Conservation (phyloP, 1,139 yeast genomes). For the Candida dubliniensis region DNA sequence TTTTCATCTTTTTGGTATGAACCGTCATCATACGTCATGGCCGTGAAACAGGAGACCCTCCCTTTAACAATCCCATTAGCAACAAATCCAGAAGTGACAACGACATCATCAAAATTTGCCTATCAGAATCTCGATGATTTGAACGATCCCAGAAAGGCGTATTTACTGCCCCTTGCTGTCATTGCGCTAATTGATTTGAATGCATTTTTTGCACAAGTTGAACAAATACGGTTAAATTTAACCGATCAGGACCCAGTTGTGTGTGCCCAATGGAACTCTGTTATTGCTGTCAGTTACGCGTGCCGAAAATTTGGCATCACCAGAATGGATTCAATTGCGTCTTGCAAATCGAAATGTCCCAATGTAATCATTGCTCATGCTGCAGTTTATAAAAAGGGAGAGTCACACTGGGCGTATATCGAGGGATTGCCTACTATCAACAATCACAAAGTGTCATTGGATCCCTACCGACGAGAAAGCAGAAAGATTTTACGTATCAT, state of each 20-base stretch:
- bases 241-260: slow-evolving; percentile 78
- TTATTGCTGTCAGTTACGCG: slow-evolving; percentile 88
- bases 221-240: slow-evolving; percentile 70
- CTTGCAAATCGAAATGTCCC: slow-evolving; percentile 77
- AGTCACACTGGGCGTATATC: slow-evolving; percentile 73
- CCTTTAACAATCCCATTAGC: background rate
- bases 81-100: slow-evolving; percentile 5
- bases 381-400: slow-evolving; percentile 89
- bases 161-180: slow-evolving; percentile 70
- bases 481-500: slow-evolving; percentile 72
- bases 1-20: too few species aligned
- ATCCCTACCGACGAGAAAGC: slow-evolving; percentile 87
- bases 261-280: slow-evolving; percentile 88
- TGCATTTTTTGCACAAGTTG: slow-evolving; percentile 95
- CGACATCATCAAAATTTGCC: slow-evolving; percentile 31
- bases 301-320: slow-evolving; percentile 82
- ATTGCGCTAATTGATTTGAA: slow-evolving; percentile 87
- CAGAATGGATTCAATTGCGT: slow-evolving; percentile 69
- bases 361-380: slow-evolving; percentile 80
- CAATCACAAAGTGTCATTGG: slow-evolving; percentile 80
- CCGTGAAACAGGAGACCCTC: too few species aligned
- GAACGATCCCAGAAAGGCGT: slow-evolving; percentile 46
- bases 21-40: too few species aligned
- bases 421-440: slow-evolving; percentile 43
- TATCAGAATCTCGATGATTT: slow-evolving; percentile 49